Percentiles rank a stretch among this genome's conserved stretches.
These are phyloP conservation scores for Quercus tomentella DNA, from an alignment of 331 rosid genomes.

Conservation along the genomic window DNA sequence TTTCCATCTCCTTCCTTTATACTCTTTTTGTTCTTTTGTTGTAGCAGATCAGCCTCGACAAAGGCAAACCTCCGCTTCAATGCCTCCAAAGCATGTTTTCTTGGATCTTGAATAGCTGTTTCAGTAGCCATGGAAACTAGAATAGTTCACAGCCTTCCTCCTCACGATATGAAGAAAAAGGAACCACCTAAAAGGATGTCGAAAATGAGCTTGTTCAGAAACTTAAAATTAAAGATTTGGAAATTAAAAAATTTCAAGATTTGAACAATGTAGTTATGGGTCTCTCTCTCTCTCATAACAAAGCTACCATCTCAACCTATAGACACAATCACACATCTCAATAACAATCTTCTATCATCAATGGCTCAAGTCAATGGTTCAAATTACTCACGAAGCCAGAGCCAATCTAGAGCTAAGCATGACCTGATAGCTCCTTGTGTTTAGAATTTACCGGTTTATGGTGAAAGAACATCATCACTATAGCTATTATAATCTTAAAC, in stretches of 20 bases:
- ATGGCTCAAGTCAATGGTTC: background rate
- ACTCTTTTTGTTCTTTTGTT: slow-evolving; percentile 33
- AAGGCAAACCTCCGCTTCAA: slow-evolving; percentile 68
- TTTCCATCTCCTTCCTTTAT: slow-evolving; percentile 14
- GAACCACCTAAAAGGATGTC: background rate
- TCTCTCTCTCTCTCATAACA: background rate
- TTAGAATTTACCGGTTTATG: background rate
- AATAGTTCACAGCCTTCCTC: background rate
- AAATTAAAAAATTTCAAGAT: background rate
- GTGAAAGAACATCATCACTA: background rate
- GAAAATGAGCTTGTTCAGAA: background rate
- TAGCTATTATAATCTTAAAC: background rate
- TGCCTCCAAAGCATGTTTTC: slow-evolving; percentile 72
- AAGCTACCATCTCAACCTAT: background rate
- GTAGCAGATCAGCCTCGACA: slow-evolving; percentile 49
- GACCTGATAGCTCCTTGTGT: background rate
- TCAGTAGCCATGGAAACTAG: slow-evolving; percentile 40
- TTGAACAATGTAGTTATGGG: background rate
- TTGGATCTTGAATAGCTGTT: slow-evolving; percentile 31
- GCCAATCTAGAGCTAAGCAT: background rate
- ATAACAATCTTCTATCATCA: background rate
- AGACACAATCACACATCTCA: background rate
- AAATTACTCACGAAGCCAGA: background rate
- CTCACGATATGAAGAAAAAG: background rate
- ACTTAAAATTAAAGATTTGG: background rate